Evolutionary conservation across 2,329 filamentous ascomycete species (phyloP), one percentile per base, ranked within the genome.

Genomic region (Phaeosphaeriaceae sp.): DNA sequence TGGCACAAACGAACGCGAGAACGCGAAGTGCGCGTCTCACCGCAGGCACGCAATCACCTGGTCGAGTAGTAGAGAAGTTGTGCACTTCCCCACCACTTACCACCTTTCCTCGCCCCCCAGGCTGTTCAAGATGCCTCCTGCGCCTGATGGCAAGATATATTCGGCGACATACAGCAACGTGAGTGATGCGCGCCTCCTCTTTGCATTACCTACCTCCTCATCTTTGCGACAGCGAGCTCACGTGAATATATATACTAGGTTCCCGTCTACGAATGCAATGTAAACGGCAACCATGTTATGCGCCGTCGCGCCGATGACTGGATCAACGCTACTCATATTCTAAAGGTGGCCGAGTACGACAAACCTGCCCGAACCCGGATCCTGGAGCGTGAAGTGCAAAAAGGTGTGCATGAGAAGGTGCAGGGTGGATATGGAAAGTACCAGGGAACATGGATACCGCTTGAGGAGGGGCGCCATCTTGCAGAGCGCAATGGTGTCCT

Each of bases 311-410:
- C 86, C 44, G 94, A 99, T 74, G 87, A 97, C 75, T 99, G 93
- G 92, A 94, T 99, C 77, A 99, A 99, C 80, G 94, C 94, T n/a
- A 99, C 94, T 45, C 94, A 99, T 71, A 97, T 99, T 52, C 79
- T 99, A 40, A 99, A 99, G 71, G 91, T 95, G 33, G 94, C 94
- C 55, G 93, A 93, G 47, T 96, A 96, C 69, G 94, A 99, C 75
- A 99, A 99, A 75, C 94, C 94, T 2, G 91, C 93, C 11, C 83
- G 94, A 70, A 99, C 94, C 33, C 85, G 94, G 56, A 97, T 99
- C 48, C 83, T 99, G 4, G 94, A 99, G 77, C 85, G 94, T 59
- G 94, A 99, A 69, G 93, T 99, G 6, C 94, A 99, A 68, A 97
- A 96, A 74, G 93, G 95, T 35, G 83, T 89, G 4, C 94, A 99